Evolutionary conservation across 2,329 filamentous ascomycete genomes (phyloP).

Genomic region (Falciphora oryzae): DNA sequence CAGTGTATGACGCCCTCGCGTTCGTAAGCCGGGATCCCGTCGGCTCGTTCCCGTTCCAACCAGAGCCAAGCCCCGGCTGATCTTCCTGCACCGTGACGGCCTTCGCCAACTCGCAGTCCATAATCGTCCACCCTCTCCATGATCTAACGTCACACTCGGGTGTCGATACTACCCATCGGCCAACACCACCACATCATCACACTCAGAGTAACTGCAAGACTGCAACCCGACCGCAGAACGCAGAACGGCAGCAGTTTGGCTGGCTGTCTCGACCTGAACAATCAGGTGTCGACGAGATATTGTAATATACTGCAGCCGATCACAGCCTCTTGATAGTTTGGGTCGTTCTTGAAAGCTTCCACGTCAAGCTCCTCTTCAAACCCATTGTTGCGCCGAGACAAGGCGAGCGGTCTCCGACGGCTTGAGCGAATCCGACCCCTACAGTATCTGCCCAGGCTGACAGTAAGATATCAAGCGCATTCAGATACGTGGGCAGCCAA

Average conservation of each 20-base stretch:
- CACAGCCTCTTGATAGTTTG: too few relatives aligned
- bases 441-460: background rate
- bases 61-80: background rate
- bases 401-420: too few relatives aligned
- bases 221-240: background rate
- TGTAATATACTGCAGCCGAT: too few relatives aligned
- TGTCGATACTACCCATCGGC: background rate
- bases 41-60: background rate
- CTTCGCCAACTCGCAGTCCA: background rate
- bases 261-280: too few relatives aligned
- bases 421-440: too few relatives aligned
- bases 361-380: too few relatives aligned
- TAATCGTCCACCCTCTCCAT: background rate
- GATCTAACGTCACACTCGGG: background rate
- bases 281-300: too few relatives aligned
- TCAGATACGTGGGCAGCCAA: background rate
- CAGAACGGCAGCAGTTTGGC: too few relatives aligned
- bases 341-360: too few relatives aligned
- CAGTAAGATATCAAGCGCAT: background rate
- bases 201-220: background rate
- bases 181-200: background rate
- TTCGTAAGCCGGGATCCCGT: background rate
- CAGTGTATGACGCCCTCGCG: background rate
- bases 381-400: too few relatives aligned
- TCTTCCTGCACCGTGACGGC: background rate